Conservation (phyloP, 1,139 yeast species). For the Tardiomyces blankii region DNA sequence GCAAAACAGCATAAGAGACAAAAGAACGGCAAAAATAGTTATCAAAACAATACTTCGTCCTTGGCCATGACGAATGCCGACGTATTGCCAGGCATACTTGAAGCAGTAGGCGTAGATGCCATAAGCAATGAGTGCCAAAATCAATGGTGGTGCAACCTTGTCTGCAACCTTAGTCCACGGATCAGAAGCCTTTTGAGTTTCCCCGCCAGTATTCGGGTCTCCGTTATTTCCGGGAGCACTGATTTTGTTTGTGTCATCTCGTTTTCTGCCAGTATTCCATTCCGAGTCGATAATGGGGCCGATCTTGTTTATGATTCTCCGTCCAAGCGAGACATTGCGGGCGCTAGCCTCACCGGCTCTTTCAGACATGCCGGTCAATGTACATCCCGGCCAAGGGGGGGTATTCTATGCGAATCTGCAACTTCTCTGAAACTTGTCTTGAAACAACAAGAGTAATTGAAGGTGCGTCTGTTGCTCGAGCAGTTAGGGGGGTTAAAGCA, state of each 20-base stretch:
- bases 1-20: not conserved
- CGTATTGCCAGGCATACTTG: not conserved
- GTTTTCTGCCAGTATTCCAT: not conserved
- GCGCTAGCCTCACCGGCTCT: no score
- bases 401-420: no score
- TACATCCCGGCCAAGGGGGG: no score
- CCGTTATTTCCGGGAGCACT: no score
- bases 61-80: not conserved
- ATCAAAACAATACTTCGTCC: not conserved
- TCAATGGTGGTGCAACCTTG: not conserved
- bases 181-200: not conserved
- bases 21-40: not conserved
- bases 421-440: no score
- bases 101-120: slow-evolving; percentile 1
- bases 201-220: not conserved
- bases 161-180: not conserved
- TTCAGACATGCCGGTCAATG: no score
- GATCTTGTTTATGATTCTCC: not conserved
- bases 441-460: no score
- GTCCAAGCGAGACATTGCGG: not conserved
- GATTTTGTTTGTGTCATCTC: not conserved
- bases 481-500: no score
- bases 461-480: no score
- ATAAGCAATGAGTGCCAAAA: not conserved
- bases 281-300: not conserved